Evolutionary conservation across 164 flowering plant genomes (phyloP), one percentile per base, ranked within the genome.

Genomic region (Litsea cubeba): DNA sequence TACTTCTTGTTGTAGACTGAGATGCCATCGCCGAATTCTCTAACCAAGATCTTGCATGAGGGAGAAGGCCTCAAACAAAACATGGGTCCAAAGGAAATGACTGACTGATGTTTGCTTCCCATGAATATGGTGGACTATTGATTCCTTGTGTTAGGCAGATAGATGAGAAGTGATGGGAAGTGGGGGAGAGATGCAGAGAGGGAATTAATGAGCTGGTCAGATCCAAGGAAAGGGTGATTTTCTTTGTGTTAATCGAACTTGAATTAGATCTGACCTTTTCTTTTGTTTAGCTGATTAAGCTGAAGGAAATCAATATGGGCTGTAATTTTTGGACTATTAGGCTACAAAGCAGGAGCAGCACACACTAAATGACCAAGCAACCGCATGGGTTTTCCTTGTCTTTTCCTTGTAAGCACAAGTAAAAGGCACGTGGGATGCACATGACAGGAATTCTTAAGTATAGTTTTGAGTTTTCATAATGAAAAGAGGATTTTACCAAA

Each of bases 41-140:
- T 57, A 10, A 58, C 62, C 54, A 28, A 49, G 6, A 46, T 68
- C 0, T 68, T 67, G 23, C 25, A 10, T 54, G 17, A 20, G n/a
- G 5, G n/a, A 54, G 74, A 32, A 14, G 80, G 74, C 70, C 76
- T 70, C 54, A 65, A 65, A 70, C 80, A 78, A 51, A 70, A 69
- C 76, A 74, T 57, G 50, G 46, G 23, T 49, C 35, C 65, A 49
- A 65, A 24, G 12, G 62, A 67, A 69, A 24, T 35, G 62, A 65
- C 50, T 73, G 25, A 46, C 12, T 72, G 72, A 35, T 71, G 69
- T 5, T 65, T 30, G 20, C 22, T 54, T 11, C n/a, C 20, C 72
- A 54, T 18, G 8, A 51, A 40, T 40, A 40, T 80, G 74, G 25
- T 23, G 28, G 32, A 11, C 22, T 26, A 15, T 1, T 66, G 32